Conservation (phyloP, 306 rosid species). For the Begonia masoniana region DNA sequence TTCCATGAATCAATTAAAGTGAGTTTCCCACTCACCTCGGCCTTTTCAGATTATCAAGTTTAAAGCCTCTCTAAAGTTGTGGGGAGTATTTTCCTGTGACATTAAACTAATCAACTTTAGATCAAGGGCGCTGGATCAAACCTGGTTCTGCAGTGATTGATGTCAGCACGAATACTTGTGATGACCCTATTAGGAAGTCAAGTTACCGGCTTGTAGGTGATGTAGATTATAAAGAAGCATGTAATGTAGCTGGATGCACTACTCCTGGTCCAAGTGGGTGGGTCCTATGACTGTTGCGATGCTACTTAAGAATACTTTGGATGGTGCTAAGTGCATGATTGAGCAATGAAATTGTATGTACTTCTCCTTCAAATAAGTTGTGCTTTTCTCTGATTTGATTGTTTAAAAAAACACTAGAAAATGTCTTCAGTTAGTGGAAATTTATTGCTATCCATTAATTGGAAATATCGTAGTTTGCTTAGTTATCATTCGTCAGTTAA, state of each 20-base stretch:
- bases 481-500: too few species aligned
- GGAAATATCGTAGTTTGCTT: too few species aligned
- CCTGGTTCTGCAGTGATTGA: slow-evolving; percentile 92
- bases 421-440: too few species aligned
- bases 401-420: too few species aligned
- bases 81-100: too few species aligned
- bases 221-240: slow-evolving; percentile 75
- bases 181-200: slow-evolving; percentile 63
- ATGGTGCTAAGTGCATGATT: slow-evolving; percentile 58
- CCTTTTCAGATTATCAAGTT: too few species aligned
- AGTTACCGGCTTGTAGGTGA: slow-evolving; percentile 89
- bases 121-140: slow-evolving; percentile 92
- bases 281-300: slow-evolving; percentile 91
- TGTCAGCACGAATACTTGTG: slow-evolving; percentile 81
- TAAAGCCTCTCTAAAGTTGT: too few species aligned
- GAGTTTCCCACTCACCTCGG: too few species aligned
- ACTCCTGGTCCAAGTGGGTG: slow-evolving; percentile 98
- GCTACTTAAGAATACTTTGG: slow-evolving; percentile 77
- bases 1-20: too few species aligned
- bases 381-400: too few species aligned
- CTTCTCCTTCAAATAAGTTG: not conserved
- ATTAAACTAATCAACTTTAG: slow-evolving; percentile 11
- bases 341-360: slow-evolving; percentile 17
- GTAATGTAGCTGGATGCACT: slow-evolving; percentile 74
- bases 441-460: too few species aligned